These are phyloP conservation scores for Physcomitrellopsis africana DNA, from an alignment of 225 moss, liverwort and hornwort species.

Conservation along the genomic window DNA sequence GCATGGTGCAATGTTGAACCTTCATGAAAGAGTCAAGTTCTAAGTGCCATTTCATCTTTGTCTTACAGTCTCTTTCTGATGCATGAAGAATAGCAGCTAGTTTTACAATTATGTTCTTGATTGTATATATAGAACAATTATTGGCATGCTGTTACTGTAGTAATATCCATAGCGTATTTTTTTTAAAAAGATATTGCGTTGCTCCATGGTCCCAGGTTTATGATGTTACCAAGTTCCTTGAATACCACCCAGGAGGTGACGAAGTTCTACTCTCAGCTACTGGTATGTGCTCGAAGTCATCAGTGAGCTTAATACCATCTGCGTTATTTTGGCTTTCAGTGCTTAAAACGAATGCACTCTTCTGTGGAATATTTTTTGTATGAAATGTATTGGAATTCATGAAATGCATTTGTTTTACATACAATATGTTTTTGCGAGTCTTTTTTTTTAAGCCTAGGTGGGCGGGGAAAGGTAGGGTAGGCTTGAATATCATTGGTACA, in stretches of 20 bases:
- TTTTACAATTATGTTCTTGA: not conserved
- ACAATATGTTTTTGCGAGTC: not conserved
- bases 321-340: no score
- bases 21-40: not conserved
- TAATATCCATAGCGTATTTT: not conserved
- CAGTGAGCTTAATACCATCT: not conserved
- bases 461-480: not conserved
- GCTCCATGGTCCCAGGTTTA: conserved; percentile 44
- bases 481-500: not conserved
- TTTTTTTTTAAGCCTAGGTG: not conserved
- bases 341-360: no score
- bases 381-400: not conserved
- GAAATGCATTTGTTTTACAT: not conserved
- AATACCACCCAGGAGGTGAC: conserved; percentile 67
- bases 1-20: not conserved
- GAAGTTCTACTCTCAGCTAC: conserved; percentile 69
- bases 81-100: conserved; percentile 4
- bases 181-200: conserved; percentile 16
- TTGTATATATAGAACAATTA: not conserved
- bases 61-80: conserved; percentile 7
- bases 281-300: conserved; percentile 31
- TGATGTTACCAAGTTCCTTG: conserved; percentile 62
- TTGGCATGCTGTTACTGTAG: not conserved
- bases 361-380: not conserved
- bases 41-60: not conserved